These are phyloP conservation scores for Venustampulla echinocandica DNA, from an alignment of 495 filamentous ascomycete species.

Conservation along the genomic window DNA sequence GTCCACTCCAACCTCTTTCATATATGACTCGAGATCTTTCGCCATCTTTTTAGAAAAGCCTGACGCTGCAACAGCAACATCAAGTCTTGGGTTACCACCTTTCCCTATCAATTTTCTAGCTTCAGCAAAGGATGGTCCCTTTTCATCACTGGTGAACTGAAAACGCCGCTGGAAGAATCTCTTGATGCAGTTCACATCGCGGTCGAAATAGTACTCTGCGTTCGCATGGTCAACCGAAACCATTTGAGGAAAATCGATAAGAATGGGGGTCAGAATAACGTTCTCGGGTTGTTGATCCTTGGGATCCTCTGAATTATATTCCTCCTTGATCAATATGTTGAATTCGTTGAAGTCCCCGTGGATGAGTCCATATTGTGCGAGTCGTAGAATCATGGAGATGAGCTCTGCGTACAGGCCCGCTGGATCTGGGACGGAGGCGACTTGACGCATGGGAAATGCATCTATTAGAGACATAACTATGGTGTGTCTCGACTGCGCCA, in stretches of 20 bases:
- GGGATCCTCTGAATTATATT: slow-evolving; percentile 26
- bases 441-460: slow-evolving; percentile 79
- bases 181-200: slow-evolving; percentile 91
- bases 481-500: slow-evolving; percentile 83
- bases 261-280: slow-evolving; percentile 51
- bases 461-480: slow-evolving; percentile 91
- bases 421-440: slow-evolving; percentile 69
- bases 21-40: slow-evolving; percentile 84
- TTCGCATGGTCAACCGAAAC: slow-evolving; percentile 90
- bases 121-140: slow-evolving; percentile 77
- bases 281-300: slow-evolving; percentile 17
- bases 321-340: slow-evolving; percentile 87
- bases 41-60: slow-evolving; percentile 95
- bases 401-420: slow-evolving; percentile 77
- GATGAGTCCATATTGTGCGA: slow-evolving; percentile 85
- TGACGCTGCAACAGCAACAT: slow-evolving; percentile 84
- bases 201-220: slow-evolving; percentile 90
- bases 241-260: slow-evolving; percentile 99
- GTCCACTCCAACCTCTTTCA: slow-evolving; percentile 60
- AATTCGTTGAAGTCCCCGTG: slow-evolving; percentile 99
- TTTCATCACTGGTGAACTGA: slow-evolving; percentile 71
- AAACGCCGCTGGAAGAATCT: slow-evolving; percentile 84
- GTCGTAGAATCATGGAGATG: slow-evolving; percentile 73
- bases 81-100: slow-evolving; percentile 58
- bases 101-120: slow-evolving; percentile 65